Evolutionary conservation across 768 basidiomycete genomes (phyloP).

Genomic region (Postia placenta): DNA sequence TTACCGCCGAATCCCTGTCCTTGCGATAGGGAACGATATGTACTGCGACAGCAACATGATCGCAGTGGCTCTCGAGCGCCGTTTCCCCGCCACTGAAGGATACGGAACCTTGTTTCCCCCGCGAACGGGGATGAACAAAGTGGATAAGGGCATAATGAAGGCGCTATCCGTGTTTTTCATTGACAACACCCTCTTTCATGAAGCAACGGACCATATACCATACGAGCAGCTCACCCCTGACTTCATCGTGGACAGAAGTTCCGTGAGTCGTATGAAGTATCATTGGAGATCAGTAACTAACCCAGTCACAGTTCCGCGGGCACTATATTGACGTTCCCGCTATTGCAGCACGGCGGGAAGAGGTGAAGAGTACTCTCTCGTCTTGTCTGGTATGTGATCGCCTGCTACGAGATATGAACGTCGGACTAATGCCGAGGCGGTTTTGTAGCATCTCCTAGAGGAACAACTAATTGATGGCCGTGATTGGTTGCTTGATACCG

Average conservation of each 20-base stretch:
- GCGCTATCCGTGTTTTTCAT: conserved; percentile 41
- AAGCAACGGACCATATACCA: conserved; percentile 35
- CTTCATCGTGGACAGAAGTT: conserved; percentile 44
- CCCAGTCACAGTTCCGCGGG: conserved; percentile 18
- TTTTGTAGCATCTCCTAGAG: conserved; percentile 28
- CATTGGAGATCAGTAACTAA: neutral
- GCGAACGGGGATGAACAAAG: conserved; percentile 32
- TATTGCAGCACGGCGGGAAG: conserved; percentile 26
- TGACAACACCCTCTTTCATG: conserved; percentile 37
- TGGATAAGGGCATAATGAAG: conserved; percentile 44
- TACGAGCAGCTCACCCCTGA: conserved; percentile 41
- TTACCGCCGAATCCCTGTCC: conserved; percentile 54
- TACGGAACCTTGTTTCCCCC: conserved; percentile 44
- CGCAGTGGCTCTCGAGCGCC: conserved; percentile 43
- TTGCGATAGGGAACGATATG: conserved; percentile 55
- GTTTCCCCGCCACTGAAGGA: conserved; percentile 43
- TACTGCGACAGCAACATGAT: conserved; percentile 58
- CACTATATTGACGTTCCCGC: conserved; percentile 33
- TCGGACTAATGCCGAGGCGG: neutral
- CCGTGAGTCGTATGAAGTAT: no score
- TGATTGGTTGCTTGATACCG: conserved; percentile 54
- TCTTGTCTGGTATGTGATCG: conserved; percentile 38
- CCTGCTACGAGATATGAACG: neutral
- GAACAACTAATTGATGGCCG: conserved; percentile 45
- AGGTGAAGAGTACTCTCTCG: conserved; percentile 33